Evolutionary conservation across 306 rosid genomes (phyloP).

Genomic region (Delonix regia): DNA sequence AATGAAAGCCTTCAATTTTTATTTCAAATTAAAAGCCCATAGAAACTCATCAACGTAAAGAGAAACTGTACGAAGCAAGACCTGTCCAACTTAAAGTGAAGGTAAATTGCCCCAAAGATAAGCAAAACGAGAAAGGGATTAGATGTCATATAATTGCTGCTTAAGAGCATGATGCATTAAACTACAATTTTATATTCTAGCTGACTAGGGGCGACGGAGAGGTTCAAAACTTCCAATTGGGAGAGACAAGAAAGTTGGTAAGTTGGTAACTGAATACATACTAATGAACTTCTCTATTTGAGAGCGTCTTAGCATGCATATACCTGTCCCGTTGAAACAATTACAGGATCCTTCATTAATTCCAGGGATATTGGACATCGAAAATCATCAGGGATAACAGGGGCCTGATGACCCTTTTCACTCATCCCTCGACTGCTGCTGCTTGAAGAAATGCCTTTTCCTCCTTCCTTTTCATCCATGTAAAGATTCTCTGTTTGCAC

Average conservation of each 20-base stretch:
- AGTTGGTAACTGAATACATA: conserved; percentile 6
- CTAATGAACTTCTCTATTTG: conserved; percentile 21
- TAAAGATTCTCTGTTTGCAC: conserved; percentile 79
- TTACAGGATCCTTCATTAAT: conserved; percentile 95
- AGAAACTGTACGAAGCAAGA: neutral
- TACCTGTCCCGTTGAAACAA: conserved; percentile 99
- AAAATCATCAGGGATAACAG: conserved; percentile 84
- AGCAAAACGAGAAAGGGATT: conserved; percentile 31
- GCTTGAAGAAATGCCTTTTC: conserved; percentile 50
- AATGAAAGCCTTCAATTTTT: conserved; percentile 20
- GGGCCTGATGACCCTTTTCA: conserved; percentile 58
- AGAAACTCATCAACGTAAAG: conserved; percentile 18
- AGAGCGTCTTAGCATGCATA: conserved; percentile 35
- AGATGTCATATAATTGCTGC: conserved; percentile 18
- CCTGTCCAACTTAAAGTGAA: conserved; percentile 2
- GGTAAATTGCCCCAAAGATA: conserved; percentile 4
- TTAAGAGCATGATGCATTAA: conserved; percentile 12
- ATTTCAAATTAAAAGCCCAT: conserved; percentile 14
- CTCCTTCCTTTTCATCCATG: conserved; percentile 51
- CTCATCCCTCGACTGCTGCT: conserved; percentile 51
- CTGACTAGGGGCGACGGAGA: neutral
- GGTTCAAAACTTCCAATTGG: conserved; percentile 8
- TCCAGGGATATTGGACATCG: conserved; percentile 97
- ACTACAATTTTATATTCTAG: conserved; percentile 31
- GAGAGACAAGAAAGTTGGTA: conserved; percentile 17